Conservation (phyloP, 352 stramenopile genomes). For the Phytopythium ostracodes region DNA sequence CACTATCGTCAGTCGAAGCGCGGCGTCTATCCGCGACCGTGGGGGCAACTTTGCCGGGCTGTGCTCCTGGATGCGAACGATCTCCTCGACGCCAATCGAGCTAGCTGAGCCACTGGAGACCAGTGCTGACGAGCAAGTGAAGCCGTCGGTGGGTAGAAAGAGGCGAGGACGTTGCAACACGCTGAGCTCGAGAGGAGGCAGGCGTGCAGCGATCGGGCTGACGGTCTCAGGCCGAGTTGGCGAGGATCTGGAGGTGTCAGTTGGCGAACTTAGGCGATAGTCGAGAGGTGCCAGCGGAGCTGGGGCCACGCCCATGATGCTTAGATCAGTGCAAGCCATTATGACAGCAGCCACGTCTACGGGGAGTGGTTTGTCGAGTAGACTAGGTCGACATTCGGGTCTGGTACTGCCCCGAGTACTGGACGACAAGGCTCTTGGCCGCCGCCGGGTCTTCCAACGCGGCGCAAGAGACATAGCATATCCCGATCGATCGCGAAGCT, state of each 20-base stretch:
- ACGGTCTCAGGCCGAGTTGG: neutral
- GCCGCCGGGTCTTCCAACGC: neutral
- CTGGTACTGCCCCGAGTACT: neutral
- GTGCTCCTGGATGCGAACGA: slow-evolving; percentile 44
- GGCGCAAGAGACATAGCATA: neutral
- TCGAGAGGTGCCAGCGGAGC: neutral
- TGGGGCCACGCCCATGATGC: neutral
- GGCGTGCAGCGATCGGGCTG: neutral
- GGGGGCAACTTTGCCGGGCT: slow-evolving; percentile 10
- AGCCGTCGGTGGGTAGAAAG: slow-evolving; percentile 22
- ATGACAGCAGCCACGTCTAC: neutral
- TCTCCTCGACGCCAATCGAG: slow-evolving; percentile 31
- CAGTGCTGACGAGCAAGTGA: neutral
- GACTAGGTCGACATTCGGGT: neutral
- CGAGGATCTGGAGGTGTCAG: neutral
- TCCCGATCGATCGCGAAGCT: neutral
- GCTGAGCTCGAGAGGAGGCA: slow-evolving; percentile 33
- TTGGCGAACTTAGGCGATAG: neutral
- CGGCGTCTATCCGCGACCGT: slow-evolving; percentile 12
- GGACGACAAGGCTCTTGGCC: neutral
- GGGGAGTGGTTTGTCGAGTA: neutral
- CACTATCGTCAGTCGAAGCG: slow-evolving; percentile 37
- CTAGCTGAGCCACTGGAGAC: neutral
- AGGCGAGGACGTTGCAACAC: slow-evolving; percentile 42
- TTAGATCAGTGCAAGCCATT: neutral